Evolutionary conservation across 78 protist genomes (phyloP).

Genomic region (Ministeria vibrans): DNA sequence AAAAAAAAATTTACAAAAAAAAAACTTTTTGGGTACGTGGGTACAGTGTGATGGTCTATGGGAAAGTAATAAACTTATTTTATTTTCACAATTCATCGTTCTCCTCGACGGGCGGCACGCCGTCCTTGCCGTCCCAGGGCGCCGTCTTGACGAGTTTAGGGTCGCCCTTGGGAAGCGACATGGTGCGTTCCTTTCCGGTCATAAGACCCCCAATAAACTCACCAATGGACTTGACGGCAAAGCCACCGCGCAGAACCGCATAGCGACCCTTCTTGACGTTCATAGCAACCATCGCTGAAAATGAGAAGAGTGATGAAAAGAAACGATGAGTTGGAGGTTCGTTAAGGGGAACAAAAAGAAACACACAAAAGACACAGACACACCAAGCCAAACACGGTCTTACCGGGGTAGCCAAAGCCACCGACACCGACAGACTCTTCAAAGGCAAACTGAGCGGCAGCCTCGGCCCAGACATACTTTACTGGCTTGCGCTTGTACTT

Average conservation of each 20-base stretch:
- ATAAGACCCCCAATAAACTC: neutral
- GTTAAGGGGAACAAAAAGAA: no score
- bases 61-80: no score
- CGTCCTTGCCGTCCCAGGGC: conserved; percentile 30
- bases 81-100: no score
- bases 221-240: neutral
- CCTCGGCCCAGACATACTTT: conserved; percentile 13
- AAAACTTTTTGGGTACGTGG: no score
- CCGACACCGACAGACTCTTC: neutral
- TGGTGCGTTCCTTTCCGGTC: neutral
- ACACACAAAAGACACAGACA: no score
- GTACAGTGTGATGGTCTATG: no score
- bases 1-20: no score
- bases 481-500: neutral
- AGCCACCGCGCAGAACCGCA: conserved; percentile 1
- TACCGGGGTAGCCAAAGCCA: conserved; percentile 3
- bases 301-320: no score
- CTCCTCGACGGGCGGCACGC: neutral
- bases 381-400: no score
- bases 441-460: neutral
- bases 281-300: conserved; percentile 13
- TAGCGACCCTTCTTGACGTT: neutral
- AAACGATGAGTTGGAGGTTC: no score
- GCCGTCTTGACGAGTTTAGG: neutral
- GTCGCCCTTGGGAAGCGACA: neutral